These are phyloP conservation scores for Mortierella sp. DNA, from an alignment of 371 early-diverging fungal genomes.

Conservation along the genomic window DNA sequence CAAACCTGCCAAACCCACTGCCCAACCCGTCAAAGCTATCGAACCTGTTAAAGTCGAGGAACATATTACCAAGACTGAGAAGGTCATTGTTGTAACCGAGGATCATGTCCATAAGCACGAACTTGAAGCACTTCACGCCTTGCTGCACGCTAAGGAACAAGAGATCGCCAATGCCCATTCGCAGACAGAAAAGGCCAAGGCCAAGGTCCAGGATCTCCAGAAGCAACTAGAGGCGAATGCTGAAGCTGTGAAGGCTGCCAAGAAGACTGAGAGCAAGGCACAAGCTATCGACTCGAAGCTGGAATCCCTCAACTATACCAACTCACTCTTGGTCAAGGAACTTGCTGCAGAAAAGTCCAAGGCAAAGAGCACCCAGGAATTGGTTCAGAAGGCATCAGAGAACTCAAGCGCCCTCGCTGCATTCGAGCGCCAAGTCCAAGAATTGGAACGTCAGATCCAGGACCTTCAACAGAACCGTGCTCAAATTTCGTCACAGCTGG, in stretches of 20 bases:
- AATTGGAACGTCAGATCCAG: slow-evolving; percentile 39
- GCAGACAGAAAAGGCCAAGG: slow-evolving; percentile 27
- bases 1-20: slow-evolving; percentile 12
- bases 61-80: slow-evolving; percentile 3
- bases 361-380: slow-evolving; percentile 32
- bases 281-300: slow-evolving; percentile 46
- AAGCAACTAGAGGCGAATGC: slow-evolving; percentile 39
- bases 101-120: slow-evolving; percentile 32
- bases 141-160: slow-evolving; percentile 28
- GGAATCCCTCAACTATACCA: slow-evolving; percentile 55
- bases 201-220: slow-evolving; percentile 36
- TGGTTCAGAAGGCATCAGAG: slow-evolving; percentile 31
- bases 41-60: slow-evolving; percentile 17
- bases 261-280: slow-evolving; percentile 47
- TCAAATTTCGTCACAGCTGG: slow-evolving; percentile 36
- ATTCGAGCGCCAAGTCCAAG: background rate
- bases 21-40: slow-evolving; percentile 7
- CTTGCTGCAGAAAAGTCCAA: slow-evolving; percentile 49
- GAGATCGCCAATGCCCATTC: slow-evolving; percentile 19
- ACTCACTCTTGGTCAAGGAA: slow-evolving; percentile 55
- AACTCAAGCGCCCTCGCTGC: slow-evolving; percentile 11
- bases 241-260: slow-evolving; percentile 43
- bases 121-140: slow-evolving; percentile 31
- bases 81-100: slow-evolving; percentile 12
- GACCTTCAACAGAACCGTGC: slow-evolving; percentile 47